Base-by-base conservation (phyloP, 129 eudicot species). In the Scalesia atractyloides region DNA sequence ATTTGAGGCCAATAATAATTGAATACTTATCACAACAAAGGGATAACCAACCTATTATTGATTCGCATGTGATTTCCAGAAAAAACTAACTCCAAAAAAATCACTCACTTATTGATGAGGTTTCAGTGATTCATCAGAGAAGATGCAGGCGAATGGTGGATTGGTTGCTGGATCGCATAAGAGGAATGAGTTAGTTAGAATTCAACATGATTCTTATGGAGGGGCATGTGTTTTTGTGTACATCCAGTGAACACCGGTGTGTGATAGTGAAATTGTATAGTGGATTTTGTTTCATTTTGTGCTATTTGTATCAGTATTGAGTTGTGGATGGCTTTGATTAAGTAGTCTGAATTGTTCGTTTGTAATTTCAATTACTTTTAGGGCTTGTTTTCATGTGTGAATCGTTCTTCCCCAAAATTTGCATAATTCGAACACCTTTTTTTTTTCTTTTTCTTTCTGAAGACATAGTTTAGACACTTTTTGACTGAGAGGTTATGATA, bases 131-230 rank as follows among this genome's bases (percentile, higher is more conserved):
- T 36, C 41, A 36, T 52, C 9, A n/a, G 64, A 24, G 52, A 77
- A 72, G 37, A 91, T 91, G 97, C 89, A 91, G 83, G 88, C 95
- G 34, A 85, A 74, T 80, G 89, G 79, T 66, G 97, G 97, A 33
- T 68, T 91, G 87, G 97, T 91, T 66, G 97, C 97, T 77, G 97
- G 97, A 88, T 91, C 95, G 12, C 88, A 91, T 83, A 85, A 85
- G 51, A 83, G 88, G 70, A 91, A 91, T 60, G 89, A 91, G 69
- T 78, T 91, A 52, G 95, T 88, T 51, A 78, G 95, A 73, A 91
- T 88, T 64, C 81, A 95, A 67, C 95, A 91, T 70, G 95, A 91
- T 66, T 84, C 95, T 64, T 92, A 88, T 68, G 81, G 95, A 82
- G 95, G 82, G 90, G 97, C 88, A 80, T 51, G 83, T 64, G 1